Percentiles rank a stretch among this genome's conserved stretches.
Evolutionary conservation across 352 stramenopile genomes (phyloP).

Genomic region (Thraustotheca clavata): DNA sequence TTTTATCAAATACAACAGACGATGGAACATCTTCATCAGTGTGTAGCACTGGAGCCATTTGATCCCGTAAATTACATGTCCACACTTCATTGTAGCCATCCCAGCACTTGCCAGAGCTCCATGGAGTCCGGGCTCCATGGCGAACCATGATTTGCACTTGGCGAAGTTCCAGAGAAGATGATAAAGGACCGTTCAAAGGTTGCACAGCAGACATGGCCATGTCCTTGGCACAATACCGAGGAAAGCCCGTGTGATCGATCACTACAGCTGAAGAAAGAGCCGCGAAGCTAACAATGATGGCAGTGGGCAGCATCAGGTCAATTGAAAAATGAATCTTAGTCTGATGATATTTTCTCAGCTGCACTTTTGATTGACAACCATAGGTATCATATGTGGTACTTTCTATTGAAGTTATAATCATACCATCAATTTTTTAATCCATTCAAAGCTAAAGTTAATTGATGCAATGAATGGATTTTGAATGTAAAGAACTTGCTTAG

Average conservation of each 20-base stretch:
- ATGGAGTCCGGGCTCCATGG: slow-evolving; percentile 12
- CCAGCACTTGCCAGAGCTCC: slow-evolving; percentile 3
- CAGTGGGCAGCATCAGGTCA: background rate
- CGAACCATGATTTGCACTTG: slow-evolving; percentile 20
- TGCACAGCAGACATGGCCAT: slow-evolving; percentile 16
- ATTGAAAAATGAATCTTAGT: too few species aligned
- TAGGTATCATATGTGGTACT: too few species aligned
- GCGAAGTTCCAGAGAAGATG: background rate
- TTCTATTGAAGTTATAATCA: too few species aligned
- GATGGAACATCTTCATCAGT: background rate
- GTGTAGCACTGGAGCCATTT: background rate
- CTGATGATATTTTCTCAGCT: too few species aligned
- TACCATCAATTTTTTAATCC: too few species aligned
- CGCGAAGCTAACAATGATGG: background rate
- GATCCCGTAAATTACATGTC: slow-evolving; percentile 14
- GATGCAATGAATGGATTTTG: too few species aligned
- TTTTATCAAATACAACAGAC: slow-evolving; percentile 12
- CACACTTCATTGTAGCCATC: slow-evolving; percentile 16
- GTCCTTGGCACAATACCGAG: slow-evolving; percentile 17
- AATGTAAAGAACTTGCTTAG: too few species aligned
- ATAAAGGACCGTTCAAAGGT: background rate
- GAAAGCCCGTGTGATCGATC: slow-evolving; percentile 5
- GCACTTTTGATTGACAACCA: too few species aligned
- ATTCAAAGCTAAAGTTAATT: too few species aligned
- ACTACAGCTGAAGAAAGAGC: background rate